These are phyloP conservation scores for Vitis labrusca DNA, from an alignment of 164 flowering plant species.

Conservation along the genomic window DNA sequence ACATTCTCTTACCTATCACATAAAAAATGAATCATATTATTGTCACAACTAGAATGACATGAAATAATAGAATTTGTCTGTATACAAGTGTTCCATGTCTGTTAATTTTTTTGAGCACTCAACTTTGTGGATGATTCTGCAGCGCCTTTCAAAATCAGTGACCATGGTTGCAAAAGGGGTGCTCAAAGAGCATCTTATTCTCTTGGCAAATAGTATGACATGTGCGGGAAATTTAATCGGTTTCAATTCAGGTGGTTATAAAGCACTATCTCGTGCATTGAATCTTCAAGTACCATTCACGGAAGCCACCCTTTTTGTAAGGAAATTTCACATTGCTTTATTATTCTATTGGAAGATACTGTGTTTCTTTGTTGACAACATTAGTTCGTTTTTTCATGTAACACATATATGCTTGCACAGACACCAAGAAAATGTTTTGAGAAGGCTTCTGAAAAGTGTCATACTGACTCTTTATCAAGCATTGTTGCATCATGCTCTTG, in stretches of 20 bases:
- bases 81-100: not conserved
- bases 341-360: not conserved
- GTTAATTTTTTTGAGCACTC: not conserved
- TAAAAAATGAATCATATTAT: not conserved
- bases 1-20: not conserved
- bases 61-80: not conserved
- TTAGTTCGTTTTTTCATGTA: not conserved
- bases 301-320: slow-evolving; percentile 87
- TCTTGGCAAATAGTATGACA: slow-evolving; percentile 86
- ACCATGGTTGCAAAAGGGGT: slow-evolving; percentile 83
- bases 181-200: slow-evolving; percentile 78
- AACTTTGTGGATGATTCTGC: slow-evolving; percentile 22
- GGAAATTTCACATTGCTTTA: slow-evolving; percentile 19
- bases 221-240: slow-evolving; percentile 80
- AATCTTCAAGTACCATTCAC: slow-evolving; percentile 87
- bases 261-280: slow-evolving; percentile 65
- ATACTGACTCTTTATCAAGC: slow-evolving; percentile 69
- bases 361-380: not conserved
- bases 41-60: not conserved
- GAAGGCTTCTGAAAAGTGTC: slow-evolving; percentile 86
- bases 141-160: slow-evolving; percentile 84
- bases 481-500: slow-evolving; percentile 92
- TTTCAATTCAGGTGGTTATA: slow-evolving; percentile 79
- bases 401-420: slow-evolving; percentile 26
- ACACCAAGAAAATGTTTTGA: slow-evolving; percentile 90